Base-by-base conservation (phyloP, 2,329 filamentous ascomycete genomes). In the Penicillium sp. region DNA sequence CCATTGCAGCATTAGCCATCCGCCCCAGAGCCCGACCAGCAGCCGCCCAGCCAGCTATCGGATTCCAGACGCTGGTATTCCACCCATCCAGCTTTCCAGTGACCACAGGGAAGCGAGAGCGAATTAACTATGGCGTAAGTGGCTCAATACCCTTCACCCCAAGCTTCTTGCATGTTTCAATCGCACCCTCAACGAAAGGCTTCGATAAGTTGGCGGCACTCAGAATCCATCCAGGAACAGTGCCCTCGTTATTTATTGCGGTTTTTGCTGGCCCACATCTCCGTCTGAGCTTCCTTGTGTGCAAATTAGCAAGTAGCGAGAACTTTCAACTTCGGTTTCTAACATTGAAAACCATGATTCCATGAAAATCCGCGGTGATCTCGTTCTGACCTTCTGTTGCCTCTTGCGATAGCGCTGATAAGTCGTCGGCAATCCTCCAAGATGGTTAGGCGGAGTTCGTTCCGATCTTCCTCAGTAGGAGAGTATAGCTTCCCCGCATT, bases 1-100 rank as follows among this genome's bases (percentile, higher is more conserved):
- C n/a, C 28, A 66, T 61, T 9, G 69, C 64, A 33, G 58, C 65
- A 13, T 19, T 33, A 2, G 67, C 69, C 60, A 69, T 62, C 17
- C 57, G 53, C 30, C 55, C 51, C 35, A 71, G 17, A 15, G 64
- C 68, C 28, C 66, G 40, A 1, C 64, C 61, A 12, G 66, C 56
- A 56, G 60, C 55, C 19, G 60, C 67, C 67, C 68, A 69, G 17
- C 66, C 68, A 35, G 65, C 65, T 1, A 30, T 60, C 24, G 67
- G 63, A 47, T 67, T 69, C 68, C 65, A 70, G 12, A 68, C 59
- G 19, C 62, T 61, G 30, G 54, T 56, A 51, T 67, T 70, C 68
- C 68, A 69, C 1, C 63, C 68, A 45, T 67, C 59, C 1, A 70
- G 26, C 4, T 59, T 55, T 0, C 68, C 65, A 1, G 44, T 65